Evolutionary conservation across 495 filamentous ascomycete genomes (phyloP).

Genomic region (Copromyces sp.): DNA sequence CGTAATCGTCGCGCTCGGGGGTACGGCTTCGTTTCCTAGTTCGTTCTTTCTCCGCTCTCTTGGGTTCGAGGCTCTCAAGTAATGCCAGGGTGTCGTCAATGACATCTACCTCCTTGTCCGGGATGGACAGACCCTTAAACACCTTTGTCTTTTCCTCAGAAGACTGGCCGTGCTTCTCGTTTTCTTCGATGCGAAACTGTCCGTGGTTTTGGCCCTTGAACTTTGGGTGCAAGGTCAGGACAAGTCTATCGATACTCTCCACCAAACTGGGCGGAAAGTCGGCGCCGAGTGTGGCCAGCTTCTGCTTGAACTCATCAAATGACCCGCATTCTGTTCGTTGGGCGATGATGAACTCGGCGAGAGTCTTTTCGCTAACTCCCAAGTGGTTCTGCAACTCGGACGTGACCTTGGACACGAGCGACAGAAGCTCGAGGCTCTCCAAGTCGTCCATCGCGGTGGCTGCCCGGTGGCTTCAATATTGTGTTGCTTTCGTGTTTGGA

Average conservation of each 20-base stretch:
- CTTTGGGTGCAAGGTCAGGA: conserved; percentile 83
- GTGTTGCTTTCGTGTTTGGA: neutral
- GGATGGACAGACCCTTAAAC: conserved; percentile 83
- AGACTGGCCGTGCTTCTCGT: conserved; percentile 28
- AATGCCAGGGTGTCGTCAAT: conserved; percentile 93
- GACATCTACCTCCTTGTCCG: conserved; percentile 61
- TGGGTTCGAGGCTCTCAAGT: conserved; percentile 75
- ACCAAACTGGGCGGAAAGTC: conserved; percentile 86
- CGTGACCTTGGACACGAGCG: conserved; percentile 88
- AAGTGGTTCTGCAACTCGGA: conserved; percentile 91
- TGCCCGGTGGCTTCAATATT: neutral
- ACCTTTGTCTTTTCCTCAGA: conserved; percentile 59
- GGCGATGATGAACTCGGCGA: conserved; percentile 91
- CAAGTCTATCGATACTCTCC: conserved; percentile 81
- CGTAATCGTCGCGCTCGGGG: conserved; percentile 39
- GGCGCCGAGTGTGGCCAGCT: conserved; percentile 59
- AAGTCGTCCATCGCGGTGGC: conserved; percentile 69
- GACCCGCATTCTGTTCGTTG: conserved; percentile 68
- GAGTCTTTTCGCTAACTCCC: conserved; percentile 83
- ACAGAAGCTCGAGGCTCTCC: conserved; percentile 80
- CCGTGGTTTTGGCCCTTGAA: conserved; percentile 44
- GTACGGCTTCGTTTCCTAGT: conserved; percentile 63
- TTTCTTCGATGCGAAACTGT: conserved; percentile 32
- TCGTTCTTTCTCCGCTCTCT: conserved; percentile 36
- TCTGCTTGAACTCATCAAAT: conserved; percentile 57